Evolutionary conservation across 1,139 yeast species (phyloP).

Genomic region (Yamadazyma songkhlaensis): DNA sequence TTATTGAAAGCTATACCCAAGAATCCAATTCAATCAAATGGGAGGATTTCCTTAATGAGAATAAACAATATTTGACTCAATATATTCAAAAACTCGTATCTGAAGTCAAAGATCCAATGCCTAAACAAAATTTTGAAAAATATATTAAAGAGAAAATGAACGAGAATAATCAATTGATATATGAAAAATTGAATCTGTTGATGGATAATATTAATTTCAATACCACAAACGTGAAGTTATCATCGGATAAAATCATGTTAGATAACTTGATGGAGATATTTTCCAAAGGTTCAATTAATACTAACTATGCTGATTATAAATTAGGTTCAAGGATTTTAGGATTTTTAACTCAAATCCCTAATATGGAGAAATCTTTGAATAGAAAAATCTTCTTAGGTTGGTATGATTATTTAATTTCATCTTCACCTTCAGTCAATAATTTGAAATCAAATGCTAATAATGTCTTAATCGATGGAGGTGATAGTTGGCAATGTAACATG

Average conservation of each 20-base stretch:
- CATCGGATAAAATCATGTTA: constrained; percentile 17
- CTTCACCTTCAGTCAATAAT: constrained; percentile 21
- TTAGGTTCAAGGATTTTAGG: constrained; percentile 43
- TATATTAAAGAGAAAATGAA: constrained; percentile 20
- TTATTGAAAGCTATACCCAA: constrained; percentile 28
- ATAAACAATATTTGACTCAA: constrained; percentile 18
- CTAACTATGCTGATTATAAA: constrained; percentile 42
- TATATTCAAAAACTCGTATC: constrained; percentile 13
- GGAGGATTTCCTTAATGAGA: constrained; percentile 21
- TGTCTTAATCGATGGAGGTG: constrained; percentile 33
- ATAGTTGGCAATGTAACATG: constrained; percentile 31
- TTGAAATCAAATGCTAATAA: constrained; percentile 42
- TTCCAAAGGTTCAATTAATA: constrained; percentile 34
- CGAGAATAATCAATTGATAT: constrained; percentile 24
- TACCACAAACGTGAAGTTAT: constrained; percentile 4
- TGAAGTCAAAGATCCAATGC: constrained; percentile 12
- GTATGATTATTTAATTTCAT: constrained; percentile 32
- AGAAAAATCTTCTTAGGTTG: constrained; percentile 38
- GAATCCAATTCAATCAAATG: constrained; percentile 16
- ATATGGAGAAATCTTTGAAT: constrained; percentile 15
- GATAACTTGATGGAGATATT: constrained; percentile 32
- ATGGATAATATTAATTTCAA: constrained; percentile 22
- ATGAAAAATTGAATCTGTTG: constrained; percentile 25
- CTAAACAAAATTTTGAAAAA: constrained; percentile 21
- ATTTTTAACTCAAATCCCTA: constrained; percentile 29